A percentile compares a stretch with the other conserved stretches of the same genome.
These are phyloP conservation scores for Cyclanthera cordifolia DNA, from an alignment of 306 rosid species.

Conservation along the genomic window DNA sequence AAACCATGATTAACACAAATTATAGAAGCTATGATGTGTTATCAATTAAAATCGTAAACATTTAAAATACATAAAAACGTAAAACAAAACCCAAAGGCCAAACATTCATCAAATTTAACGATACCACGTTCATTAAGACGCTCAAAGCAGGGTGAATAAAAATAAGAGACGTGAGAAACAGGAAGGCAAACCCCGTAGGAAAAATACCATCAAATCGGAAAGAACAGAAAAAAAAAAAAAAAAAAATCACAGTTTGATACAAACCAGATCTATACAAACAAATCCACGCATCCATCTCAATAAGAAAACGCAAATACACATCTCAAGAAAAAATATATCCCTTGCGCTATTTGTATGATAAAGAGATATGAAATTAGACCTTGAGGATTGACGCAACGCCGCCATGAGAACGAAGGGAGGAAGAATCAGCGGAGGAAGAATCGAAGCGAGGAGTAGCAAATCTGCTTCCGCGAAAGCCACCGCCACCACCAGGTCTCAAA, in stretches of 20 bases:
- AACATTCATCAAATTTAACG: not conserved
- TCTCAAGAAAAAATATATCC: not conserved
- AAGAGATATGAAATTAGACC: slow-evolving; percentile 5
- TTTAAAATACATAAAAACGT: not conserved
- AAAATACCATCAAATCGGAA: too few species aligned
- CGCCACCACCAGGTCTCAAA: slow-evolving; percentile 36
- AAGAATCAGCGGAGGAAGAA: slow-evolving; percentile 21
- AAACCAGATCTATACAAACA: slow-evolving; percentile 1
- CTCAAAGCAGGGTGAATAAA: not conserved
- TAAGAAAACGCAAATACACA: not conserved
- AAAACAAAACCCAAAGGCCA: not conserved
- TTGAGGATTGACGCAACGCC: slow-evolving; percentile 17
- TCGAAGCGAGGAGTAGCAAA: slow-evolving; percentile 22
- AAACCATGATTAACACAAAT: not conserved
- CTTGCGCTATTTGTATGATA: not conserved
- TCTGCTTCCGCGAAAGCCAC: slow-evolving; percentile 22
- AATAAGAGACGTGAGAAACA: not conserved
- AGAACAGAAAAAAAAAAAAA: not conserved
- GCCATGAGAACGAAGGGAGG: slow-evolving; percentile 17
- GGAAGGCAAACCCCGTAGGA: too few species aligned
- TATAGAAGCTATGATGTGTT: not conserved
- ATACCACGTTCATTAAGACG: not conserved
- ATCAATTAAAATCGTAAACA: not conserved
- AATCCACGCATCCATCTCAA: not conserved
- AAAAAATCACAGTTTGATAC: not conserved